Evolutionary conservation across 345 rosid genomes (phyloP).

Genomic region (Luvunga scandens): DNA sequence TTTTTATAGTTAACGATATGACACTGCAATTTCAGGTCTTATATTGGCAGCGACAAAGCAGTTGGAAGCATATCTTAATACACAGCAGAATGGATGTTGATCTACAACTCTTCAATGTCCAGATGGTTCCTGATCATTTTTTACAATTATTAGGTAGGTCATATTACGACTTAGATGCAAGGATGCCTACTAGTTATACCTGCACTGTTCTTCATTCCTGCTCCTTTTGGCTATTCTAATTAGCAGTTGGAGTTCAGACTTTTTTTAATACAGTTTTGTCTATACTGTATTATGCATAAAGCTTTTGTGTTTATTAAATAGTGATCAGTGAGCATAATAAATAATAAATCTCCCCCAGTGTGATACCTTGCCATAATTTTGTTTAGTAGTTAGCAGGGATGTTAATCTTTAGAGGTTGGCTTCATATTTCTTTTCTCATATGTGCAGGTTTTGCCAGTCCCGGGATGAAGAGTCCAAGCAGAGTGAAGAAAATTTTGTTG

Average conservation of each 20-base stretch:
- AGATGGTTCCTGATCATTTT: not conserved
- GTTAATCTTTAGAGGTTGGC: not conserved
- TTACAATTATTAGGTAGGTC: slow-evolving; percentile 21
- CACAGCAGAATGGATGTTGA: slow-evolving; percentile 48
- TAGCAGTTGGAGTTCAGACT: not conserved
- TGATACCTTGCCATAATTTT: not conserved
- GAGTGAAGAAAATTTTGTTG: not conserved
- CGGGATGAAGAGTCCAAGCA: not conserved
- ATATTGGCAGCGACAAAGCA: slow-evolving; percentile 72
- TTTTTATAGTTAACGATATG: slow-evolving; percentile 2
- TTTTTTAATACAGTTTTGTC: not conserved
- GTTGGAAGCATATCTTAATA: slow-evolving; percentile 53
- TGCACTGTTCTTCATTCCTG: not conserved
- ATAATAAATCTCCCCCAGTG: not conserved
- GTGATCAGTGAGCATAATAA: not conserved
- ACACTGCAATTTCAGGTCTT: slow-evolving; percentile 50
- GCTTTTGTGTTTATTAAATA: not conserved
- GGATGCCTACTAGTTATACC: not conserved
- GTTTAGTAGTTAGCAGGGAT: not conserved
- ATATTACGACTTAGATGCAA: not conserved
- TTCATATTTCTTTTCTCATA: not conserved
- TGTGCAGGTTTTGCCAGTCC: not conserved
- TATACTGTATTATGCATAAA: not conserved
- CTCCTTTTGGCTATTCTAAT: not conserved
- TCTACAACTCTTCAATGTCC: not conserved